A percentile compares a stretch with the other conserved stretches of the same genome.
phyloP scores from a whole-genome alignment of 768 basidiomycete species.

The Lactifluus subvellereus region DNA sequence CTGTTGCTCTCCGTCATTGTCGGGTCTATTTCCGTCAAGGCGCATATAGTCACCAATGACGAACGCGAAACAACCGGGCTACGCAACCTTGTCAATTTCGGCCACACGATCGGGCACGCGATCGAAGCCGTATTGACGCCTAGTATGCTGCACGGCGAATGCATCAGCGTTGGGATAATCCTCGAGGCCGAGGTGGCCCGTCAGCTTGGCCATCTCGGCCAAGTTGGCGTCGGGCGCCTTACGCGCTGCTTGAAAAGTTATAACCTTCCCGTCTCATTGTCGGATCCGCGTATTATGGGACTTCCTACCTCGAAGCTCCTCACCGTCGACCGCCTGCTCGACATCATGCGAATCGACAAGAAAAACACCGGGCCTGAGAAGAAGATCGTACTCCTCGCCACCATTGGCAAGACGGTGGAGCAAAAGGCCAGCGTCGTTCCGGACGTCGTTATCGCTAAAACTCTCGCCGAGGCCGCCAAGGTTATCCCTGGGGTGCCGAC shows the following conservation, averaged over 20 bases:
- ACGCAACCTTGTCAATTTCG: constrained; percentile 98
- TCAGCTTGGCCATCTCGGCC: constrained; percentile 78
- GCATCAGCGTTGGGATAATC: constrained; percentile 92
- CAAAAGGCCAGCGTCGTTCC: constrained; percentile 81
- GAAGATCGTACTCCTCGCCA: constrained; percentile 87
- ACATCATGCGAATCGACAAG: constrained; percentile 90
- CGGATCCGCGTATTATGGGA: constrained; percentile 70
- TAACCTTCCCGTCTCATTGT: constrained; percentile 78
- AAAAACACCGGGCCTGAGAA: constrained; percentile 92
- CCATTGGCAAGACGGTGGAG: constrained; percentile 90
- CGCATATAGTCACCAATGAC: constrained; percentile 95
- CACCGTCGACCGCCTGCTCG: constrained; percentile 75
- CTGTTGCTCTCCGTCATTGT: constrained; percentile 88
- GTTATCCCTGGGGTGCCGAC: constrained; percentile 65
- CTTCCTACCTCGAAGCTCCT: constrained; percentile 67
- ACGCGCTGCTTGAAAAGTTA: constrained; percentile 84
- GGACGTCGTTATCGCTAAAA: constrained; percentile 77
- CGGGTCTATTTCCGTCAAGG: constrained; percentile 91
- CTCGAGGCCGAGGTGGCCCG: constrained; percentile 93
- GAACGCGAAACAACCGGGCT: constrained; percentile 88
- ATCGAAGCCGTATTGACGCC: constrained; percentile 96
- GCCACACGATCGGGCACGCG: constrained; percentile 97
- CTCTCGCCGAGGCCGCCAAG: constrained; percentile 72
- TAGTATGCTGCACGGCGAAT: constrained; percentile 92
- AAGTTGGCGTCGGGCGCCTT: constrained; percentile 89